Base-by-base conservation (phyloP, 2,329 filamentous ascomycete species). In the Pseudophaeomoniella oleicola region DNA sequence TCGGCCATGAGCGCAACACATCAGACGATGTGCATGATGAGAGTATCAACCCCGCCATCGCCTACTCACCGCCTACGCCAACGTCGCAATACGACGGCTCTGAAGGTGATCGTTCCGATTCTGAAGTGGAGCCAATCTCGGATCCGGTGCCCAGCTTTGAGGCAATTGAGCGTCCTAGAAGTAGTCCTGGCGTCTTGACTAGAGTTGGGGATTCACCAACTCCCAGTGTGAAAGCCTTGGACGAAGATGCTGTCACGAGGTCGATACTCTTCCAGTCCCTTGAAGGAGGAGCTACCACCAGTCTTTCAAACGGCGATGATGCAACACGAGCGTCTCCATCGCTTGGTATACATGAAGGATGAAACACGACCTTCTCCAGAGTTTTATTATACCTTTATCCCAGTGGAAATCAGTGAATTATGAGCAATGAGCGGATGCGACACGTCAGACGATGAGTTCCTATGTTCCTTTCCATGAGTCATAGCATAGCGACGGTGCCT, bases 31-130 rank as follows among this genome's bases (percentile, higher is more conserved):
- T 55, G 9, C 50, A 48, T 22, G 49, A 48, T n/a, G 42, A 42
- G 15, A 39, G 38, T 11, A 39, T 45, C 12, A 58, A 53, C 37
- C 56, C 57, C 5, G 51, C 45, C 1, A 50, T 55, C 34, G 46
- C 52, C 2, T 61, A 60, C 41, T 49, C 54, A 6, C 58, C 59
- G 10, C 58, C 57, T 6, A 62, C 58, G 4, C 58, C 59, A 4
- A 51, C 50, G 1, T 60, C 57, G 5, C 22, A 27, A n/a, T 17
- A 39, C 31, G 31, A 32, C 14, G 31, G 6, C 6, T 32, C 31
- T 6, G 31, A 32, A 17, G 16, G 6, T 14, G 31, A 17, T 16
- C n/a, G 14, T 6, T 9, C n/a, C 6, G 31, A 32, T 13, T 13
- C n/a, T 32, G 31, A 32, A 32, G n/a, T 27, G 9, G 22, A 27